phyloP scores from a whole-genome alignment of 345 rosid species.

The Atalantia buxifolia region DNA sequence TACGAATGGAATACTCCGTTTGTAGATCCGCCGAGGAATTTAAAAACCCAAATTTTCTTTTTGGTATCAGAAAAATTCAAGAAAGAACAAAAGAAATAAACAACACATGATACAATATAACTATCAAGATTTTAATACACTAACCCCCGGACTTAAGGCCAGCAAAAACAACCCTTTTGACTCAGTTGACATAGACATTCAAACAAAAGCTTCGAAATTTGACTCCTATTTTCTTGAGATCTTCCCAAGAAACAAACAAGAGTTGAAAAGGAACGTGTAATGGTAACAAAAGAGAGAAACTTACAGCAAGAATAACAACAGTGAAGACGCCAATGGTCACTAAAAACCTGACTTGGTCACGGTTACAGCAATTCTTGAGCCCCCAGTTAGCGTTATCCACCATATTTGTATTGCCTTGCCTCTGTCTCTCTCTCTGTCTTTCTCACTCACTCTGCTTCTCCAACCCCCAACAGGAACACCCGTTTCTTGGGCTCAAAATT shows the following conservation, averaged over 20 bases:
- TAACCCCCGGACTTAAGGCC: background rate
- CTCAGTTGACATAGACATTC: background rate
- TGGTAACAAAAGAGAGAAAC: slow-evolving; percentile 15
- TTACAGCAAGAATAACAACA: slow-evolving; percentile 76
- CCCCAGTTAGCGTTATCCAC: slow-evolving; percentile 72
- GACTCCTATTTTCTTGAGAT: background rate
- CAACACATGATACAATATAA: background rate
- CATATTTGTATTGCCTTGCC: background rate
- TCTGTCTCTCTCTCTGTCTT: background rate
- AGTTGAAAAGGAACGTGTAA: background rate
- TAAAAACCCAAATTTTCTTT: background rate
- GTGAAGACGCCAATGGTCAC: slow-evolving; percentile 76
- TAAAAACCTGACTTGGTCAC: slow-evolving; percentile 61
- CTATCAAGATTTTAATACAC: background rate
- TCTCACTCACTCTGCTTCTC: background rate
- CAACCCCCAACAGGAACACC: background rate
- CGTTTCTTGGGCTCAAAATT: background rate
- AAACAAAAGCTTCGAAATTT: background rate
- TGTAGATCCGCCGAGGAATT: background rate
- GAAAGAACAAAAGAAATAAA: background rate
- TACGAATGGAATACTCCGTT: background rate
- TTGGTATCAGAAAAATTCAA: background rate
- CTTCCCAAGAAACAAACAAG: slow-evolving; percentile 14
- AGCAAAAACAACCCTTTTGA: background rate
- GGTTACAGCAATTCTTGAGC: slow-evolving; percentile 73